Base-by-base conservation (phyloP, 108 stramenopile species). In the Cylindrotheca closterium region DNA sequence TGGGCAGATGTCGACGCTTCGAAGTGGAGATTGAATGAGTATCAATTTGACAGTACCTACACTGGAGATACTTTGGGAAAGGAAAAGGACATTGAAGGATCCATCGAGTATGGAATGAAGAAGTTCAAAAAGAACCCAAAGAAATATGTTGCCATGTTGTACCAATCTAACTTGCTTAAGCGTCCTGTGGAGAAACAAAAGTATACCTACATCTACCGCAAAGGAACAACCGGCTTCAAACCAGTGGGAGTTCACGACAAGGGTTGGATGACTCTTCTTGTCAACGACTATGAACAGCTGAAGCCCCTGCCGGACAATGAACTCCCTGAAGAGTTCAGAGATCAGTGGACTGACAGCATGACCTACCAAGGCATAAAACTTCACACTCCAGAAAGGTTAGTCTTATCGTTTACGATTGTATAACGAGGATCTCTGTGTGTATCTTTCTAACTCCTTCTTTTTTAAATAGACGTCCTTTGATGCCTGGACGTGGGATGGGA, bases 401-500 rank as follows among this genome's bases (percentile, higher is more conserved):
- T 42, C 15, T 15, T 15, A 42, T 7, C 7, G 15, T 7, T 42
- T 42, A 10, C 37, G 10, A 42, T 7, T 15, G 15, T n/a, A 30
- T 55, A 30, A n/a, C 24, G 15, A 42, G 37, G 10, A 10, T 42
- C 37, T 42, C 7, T 42, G 37, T 10, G 15, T 10, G 7, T 42
- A 15, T 42, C 37, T 42, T 42, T 42, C 37, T 15, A 10, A 7
- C 15, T 7, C 7, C 37, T 15, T 42, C 37, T 10, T 42, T 42
- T 7, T 15, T 10, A 7, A 10, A 42, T 42, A 42, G 37, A 10
- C 37, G 7, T 42, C 78, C 78, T 3, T 25, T 79, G 1, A 32
- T 79, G 63, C 78, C 78, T 1, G 78, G 78, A 12, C 71, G 78
- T 12, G 78, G 78, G 25, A 79, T 79, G 78, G 78, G 67, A n/a